These are phyloP conservation scores for Alopecurus myosuroides DNA, from an alignment of 176 grass and related monocot species.

Conservation along the genomic window DNA sequence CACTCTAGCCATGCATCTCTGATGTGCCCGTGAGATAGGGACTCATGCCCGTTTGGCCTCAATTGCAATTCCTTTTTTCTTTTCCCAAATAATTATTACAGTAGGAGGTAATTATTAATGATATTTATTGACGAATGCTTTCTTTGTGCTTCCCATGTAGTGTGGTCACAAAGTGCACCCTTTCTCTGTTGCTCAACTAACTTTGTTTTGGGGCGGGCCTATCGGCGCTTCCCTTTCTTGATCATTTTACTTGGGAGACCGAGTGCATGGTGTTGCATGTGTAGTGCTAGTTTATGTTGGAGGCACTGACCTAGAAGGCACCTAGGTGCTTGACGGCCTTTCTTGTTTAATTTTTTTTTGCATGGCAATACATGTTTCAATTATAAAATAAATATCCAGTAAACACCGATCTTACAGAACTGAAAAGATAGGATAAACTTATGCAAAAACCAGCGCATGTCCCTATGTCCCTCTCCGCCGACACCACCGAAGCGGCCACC, in stretches of 20 bases:
- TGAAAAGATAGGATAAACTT: too few relatives aligned
- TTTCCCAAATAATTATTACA: not conserved
- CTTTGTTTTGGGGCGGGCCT: not conserved
- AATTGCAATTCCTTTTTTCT: not conserved
- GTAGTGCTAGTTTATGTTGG: not conserved
- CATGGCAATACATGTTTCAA: too few relatives aligned
- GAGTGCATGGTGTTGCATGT: not conserved
- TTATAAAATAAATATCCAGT: too few relatives aligned
- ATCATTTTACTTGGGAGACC: not conserved
- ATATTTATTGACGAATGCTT: not conserved
- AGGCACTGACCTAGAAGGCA: not conserved
- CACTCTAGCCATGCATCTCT: not conserved
- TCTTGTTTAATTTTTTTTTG: not conserved
- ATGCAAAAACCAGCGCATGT: too few relatives aligned
- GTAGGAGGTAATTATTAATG: conserved; percentile 5
- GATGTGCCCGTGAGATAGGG: not conserved
- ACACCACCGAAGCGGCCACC: too few relatives aligned
- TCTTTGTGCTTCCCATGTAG: not conserved
- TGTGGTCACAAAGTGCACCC: not conserved
- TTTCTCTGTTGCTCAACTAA: conserved; percentile 17
- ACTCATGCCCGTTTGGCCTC: not conserved
- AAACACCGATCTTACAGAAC: too few relatives aligned
- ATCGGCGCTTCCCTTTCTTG: not conserved
- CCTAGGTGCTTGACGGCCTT: not conserved
- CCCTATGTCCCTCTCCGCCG: too few relatives aligned